Evolutionary conservation across 2,329 filamentous ascomycete genomes (phyloP), one percentile per base, ranked within the genome.

Genomic region (Verticillium dahliae): DNA sequence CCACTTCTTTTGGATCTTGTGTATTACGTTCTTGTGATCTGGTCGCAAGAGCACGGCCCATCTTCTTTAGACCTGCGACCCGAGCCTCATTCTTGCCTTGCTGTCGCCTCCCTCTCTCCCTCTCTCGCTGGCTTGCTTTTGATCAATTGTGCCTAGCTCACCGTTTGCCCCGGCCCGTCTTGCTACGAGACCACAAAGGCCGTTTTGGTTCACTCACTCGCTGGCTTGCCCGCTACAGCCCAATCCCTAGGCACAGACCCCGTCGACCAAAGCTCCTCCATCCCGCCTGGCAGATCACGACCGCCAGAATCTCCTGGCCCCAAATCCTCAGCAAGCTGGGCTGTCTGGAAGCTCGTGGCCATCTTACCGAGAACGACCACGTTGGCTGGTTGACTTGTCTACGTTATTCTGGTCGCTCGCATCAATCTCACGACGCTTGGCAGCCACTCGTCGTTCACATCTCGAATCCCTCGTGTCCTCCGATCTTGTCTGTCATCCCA

Each of bases 311-410:
- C 22, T 52, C 22, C 45, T 18, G 45, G 13, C 45, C 45, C 45
- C 45, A n/a, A 52, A 52, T 22, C 45, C 45, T 41, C n/a, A 10
- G 11, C 18, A 22, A 9, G 35, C 18, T 10, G 18, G n/a, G n/a
- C 18, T 27, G 45, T 18, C 18, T 52, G 18, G 18, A 18, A 37
- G 35, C 35, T 10, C 9, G 35, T 9, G 13, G 35, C 35, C 13
- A 37, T 13, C 35, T 37, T 37, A 37, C 55, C 41, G 56, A 50
- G 55, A 27, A 56, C 60, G n/a, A 56, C 37, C 39, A 55, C 50
- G 13, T n/a, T 60, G 54, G 45, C 45, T 59, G 58, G 59, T 61
- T 61, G 62, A 61, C 39, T 52, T 55, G 18, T 9, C 27, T 56
- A 56, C 58, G 62, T 35, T 63, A 55, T 41, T 63, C 60, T 22